Evolutionary conservation across 225 moss, liverwort and hornwort species (phyloP).

Genomic region (Polytrichum commune): DNA sequence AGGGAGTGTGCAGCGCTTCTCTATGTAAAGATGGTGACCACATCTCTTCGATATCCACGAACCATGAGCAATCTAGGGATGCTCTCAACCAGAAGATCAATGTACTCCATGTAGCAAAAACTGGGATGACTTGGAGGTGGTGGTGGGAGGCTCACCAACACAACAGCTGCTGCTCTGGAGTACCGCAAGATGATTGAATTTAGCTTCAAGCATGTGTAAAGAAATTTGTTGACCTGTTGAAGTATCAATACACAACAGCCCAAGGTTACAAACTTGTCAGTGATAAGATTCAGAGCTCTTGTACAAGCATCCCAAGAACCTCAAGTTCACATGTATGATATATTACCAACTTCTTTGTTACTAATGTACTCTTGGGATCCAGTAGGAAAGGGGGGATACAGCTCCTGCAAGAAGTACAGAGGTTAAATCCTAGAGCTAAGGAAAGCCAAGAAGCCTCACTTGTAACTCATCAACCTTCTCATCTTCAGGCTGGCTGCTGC

Average conservation of each 20-base stretch:
- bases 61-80: conserved; percentile 97
- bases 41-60: conserved; percentile 94
- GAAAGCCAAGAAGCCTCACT: background rate
- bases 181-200: conserved; percentile 90
- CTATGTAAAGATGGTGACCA: conserved; percentile 91
- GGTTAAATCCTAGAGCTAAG: no score
- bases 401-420: no score
- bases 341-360: no score
- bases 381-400: no score
- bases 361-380: no score
- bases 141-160: conserved; percentile 95
- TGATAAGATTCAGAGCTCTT: no score
- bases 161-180: conserved; percentile 85
- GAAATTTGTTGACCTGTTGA: conserved; percentile 81
- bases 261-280: no score
- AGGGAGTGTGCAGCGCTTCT: background rate
- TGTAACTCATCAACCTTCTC: conserved; percentile 48
- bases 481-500: conserved; percentile 10
- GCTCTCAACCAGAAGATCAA: conserved; percentile 85
- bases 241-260: background rate
- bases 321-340: no score
- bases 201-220: conserved; percentile 89
- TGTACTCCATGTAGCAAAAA: conserved; percentile 99
- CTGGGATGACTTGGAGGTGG: conserved; percentile 89
- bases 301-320: no score